Conservation (phyloP, 805 yeast species). For the Tetrapisispora namnaoensis region DNA sequence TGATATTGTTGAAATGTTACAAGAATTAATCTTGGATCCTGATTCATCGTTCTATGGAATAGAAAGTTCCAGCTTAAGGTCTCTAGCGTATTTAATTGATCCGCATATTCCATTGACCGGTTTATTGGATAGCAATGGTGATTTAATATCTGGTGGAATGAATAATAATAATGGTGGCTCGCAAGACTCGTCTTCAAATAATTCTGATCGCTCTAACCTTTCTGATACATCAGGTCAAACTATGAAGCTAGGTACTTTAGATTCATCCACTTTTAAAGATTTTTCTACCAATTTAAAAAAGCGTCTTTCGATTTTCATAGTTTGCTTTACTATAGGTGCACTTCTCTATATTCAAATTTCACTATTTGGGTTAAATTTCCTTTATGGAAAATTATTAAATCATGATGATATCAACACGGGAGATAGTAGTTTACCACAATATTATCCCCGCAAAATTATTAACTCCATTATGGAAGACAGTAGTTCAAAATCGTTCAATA, state of each 20-base stretch:
- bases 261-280: not conserved
- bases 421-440: not conserved
- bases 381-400: not conserved
- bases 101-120: constrained; percentile 19
- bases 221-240: not conserved
- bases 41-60: constrained; percentile 54
- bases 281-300: not conserved
- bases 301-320: not conserved
- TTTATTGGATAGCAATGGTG: constrained; percentile 6
- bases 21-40: constrained; percentile 37
- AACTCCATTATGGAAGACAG: not conserved
- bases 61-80: constrained; percentile 31
- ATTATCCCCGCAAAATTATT: not conserved
- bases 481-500: not conserved
- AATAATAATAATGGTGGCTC: not conserved
- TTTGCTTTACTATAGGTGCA: not conserved
- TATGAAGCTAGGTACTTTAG: not conserved
- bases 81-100: constrained; percentile 51
- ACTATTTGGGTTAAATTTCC: not conserved
- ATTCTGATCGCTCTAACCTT: not conserved
- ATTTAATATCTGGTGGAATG: not conserved
- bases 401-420: not conserved
- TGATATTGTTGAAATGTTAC: constrained; percentile 39
- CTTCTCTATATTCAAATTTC: not conserved
- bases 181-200: not conserved